Evolutionary conservation across 2,329 filamentous ascomycete genomes (phyloP).

Genomic region (Hansfordia pulvinata): DNA sequence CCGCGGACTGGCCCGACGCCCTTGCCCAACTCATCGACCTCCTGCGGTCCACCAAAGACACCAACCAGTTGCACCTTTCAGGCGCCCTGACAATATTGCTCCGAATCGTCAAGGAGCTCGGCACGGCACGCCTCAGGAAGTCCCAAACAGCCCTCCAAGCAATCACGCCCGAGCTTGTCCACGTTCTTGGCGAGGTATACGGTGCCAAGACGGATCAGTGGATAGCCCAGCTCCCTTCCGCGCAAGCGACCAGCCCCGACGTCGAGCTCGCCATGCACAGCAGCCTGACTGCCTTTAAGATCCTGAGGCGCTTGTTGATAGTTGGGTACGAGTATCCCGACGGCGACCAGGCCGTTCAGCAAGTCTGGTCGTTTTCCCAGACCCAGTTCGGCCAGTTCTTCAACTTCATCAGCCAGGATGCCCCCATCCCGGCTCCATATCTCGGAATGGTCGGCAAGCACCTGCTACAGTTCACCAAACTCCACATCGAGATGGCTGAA

Average conservation of each 20-base stretch:
- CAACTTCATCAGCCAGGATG: slow-evolving; percentile 42
- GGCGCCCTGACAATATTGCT: slow-evolving; percentile 67
- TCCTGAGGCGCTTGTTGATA: slow-evolving; percentile 65
- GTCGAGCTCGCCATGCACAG: slow-evolving; percentile 56
- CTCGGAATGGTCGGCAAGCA: slow-evolving; percentile 67
- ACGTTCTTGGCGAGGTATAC: slow-evolving; percentile 67
- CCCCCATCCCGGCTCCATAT: slow-evolving; percentile 35
- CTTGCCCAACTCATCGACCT: slow-evolving; percentile 47
- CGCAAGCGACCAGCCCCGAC: slow-evolving; percentile 42
- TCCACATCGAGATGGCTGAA: slow-evolving; percentile 77
- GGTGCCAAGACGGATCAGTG: slow-evolving; percentile 57
- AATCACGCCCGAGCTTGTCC: slow-evolving; percentile 72
- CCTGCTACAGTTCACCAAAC: slow-evolving; percentile 77
- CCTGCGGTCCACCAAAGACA: slow-evolving; percentile 43
- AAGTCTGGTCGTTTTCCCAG: slow-evolving; percentile 71
- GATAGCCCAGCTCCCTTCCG: slow-evolving; percentile 45
- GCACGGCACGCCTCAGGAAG: slow-evolving; percentile 61
- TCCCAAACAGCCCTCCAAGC: slow-evolving; percentile 67
- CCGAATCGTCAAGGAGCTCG: slow-evolving; percentile 81
- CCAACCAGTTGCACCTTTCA: slow-evolving; percentile 52
- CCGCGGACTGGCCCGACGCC: slow-evolving; percentile 64
- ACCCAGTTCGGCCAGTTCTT: slow-evolving; percentile 69
- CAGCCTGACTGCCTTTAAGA: slow-evolving; percentile 67
- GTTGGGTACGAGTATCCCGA: slow-evolving; percentile 77
- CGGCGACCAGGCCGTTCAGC: slow-evolving; percentile 58